Conservation (phyloP, 2,329 filamentous ascomycete genomes). For the Fusarium illudens region DNA sequence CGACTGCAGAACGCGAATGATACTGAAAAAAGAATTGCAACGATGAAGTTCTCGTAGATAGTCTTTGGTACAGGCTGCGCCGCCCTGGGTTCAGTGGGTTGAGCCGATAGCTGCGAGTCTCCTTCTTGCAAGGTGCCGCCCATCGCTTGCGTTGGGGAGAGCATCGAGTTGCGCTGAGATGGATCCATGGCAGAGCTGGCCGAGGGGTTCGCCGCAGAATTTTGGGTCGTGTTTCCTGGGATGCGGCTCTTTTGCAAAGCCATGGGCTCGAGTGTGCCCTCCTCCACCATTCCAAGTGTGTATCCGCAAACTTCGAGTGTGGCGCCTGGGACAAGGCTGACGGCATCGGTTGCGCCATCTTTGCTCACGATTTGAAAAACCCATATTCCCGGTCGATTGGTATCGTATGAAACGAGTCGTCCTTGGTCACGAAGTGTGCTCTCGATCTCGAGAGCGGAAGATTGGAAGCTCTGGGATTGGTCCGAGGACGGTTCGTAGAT, state of each 20-base stretch:
- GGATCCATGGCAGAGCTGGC: constrained; percentile 52
- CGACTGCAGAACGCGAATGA: constrained; percentile 59
- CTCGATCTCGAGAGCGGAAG: constrained; percentile 61
- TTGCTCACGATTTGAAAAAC: constrained; percentile 60
- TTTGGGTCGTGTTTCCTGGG: constrained; percentile 50
- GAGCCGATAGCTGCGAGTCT: constrained; percentile 42
- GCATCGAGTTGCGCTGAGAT: constrained; percentile 39
- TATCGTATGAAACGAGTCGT: constrained; percentile 62
- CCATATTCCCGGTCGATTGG: constrained; percentile 61
- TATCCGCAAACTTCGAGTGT: constrained; percentile 56
- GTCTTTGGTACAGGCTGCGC: constrained; percentile 48
- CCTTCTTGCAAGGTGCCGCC: constrained; percentile 36
- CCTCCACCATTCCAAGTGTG: constrained; percentile 56
- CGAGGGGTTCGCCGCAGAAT: constrained; percentile 58
- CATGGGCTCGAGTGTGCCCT: constrained; percentile 60
- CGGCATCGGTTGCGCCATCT: constrained; percentile 46
- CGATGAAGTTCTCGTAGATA: constrained; percentile 63
- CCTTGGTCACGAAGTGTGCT: constrained; percentile 60
- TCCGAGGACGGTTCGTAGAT: constrained; percentile 62
- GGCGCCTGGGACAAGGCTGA: constrained; percentile 45
- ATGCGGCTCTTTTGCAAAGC: constrained; percentile 57
- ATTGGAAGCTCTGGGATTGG: constrained; percentile 54
- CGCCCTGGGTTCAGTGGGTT: constrained; percentile 39
- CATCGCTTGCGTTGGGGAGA: constrained; percentile 29
- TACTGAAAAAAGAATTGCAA: constrained; percentile 61